Evolutionary conservation across 2,329 filamentous ascomycete species (phyloP).

Genomic region (Cadophora sp.): DNA sequence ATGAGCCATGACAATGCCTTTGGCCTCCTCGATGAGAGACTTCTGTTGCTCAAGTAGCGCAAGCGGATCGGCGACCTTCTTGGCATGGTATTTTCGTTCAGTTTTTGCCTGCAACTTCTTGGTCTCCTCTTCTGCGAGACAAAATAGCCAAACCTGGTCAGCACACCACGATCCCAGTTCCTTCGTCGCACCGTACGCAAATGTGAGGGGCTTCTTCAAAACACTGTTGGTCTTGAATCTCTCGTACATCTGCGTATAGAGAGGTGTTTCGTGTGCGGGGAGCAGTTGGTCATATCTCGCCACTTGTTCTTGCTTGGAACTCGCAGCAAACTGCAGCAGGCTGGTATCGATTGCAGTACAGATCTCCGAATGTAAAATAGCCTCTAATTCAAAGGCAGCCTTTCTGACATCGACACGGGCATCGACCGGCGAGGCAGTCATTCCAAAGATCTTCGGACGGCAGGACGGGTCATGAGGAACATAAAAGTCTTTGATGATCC

Average conservation of each 20-base stretch:
- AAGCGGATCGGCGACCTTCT: conserved; percentile 39
- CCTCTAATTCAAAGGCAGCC: conserved; percentile 77
- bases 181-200: conserved; percentile 64
- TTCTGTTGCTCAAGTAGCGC: conserved; percentile 60
- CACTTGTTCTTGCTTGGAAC: conserved; percentile 64
- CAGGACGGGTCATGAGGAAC: conserved; percentile 49
- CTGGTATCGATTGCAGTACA: conserved; percentile 73
- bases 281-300: conserved; percentile 58
- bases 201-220: conserved; percentile 51
- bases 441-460: conserved; percentile 85
- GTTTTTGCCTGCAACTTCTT: conserved; percentile 65
- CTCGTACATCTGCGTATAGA: conserved; percentile 64
- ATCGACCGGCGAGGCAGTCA: conserved; percentile 97
- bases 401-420: conserved; percentile 74
- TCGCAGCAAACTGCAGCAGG: conserved; percentile 64
- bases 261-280: conserved; percentile 64
- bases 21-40: conserved; percentile 63
- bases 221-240: conserved; percentile 55
- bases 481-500: conserved; percentile 90
- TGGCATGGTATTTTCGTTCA: conserved; percentile 49
- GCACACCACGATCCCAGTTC: conserved; percentile 85
- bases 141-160: conserved; percentile 79
- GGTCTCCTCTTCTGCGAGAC: conserved; percentile 67
- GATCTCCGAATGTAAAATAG: conserved; percentile 80
- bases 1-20: conserved; percentile 60